A percentile compares a stretch with the other conserved stretches of the same genome.
Conservation (phyloP, 805 yeast genomes). For the Metschnikowia amazonensis region DNA sequence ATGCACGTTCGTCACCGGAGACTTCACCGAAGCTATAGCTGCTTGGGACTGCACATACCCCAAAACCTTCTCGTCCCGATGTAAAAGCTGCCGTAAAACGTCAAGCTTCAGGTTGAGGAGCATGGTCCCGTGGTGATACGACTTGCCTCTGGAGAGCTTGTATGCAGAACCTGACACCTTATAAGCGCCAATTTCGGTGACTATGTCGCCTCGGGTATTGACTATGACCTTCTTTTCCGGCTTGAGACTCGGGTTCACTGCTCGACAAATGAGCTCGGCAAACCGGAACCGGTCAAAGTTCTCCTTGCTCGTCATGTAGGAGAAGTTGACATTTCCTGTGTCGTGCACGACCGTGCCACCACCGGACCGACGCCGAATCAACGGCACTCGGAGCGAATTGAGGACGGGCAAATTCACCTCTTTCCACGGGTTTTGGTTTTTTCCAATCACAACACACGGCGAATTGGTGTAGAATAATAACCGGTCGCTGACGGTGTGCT, state of each 20-base stretch:
- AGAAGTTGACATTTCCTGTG: slow-evolving; percentile 79
- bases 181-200: slow-evolving; percentile 35
- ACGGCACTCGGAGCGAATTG: slow-evolving; percentile 50
- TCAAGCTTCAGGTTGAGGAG: slow-evolving; percentile 62
- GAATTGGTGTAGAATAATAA: slow-evolving; percentile 70
- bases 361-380: slow-evolving; percentile 79
- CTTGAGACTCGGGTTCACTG: slow-evolving; percentile 23
- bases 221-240: slow-evolving; percentile 37
- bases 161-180: slow-evolving; percentile 94
- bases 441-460: slow-evolving; percentile 91
- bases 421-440: slow-evolving; percentile 92
- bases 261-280: slow-evolving; percentile 40
- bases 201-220: slow-evolving; percentile 79
- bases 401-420: slow-evolving; percentile 67
- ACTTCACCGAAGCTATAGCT: slow-evolving; percentile 69
- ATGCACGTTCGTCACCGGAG: slow-evolving; percentile 69
- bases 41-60: slow-evolving; percentile 47
- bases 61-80: slow-evolving; percentile 37
- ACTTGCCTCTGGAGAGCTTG: slow-evolving; percentile 73
- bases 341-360: slow-evolving; percentile 99
- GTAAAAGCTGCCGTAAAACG: slow-evolving; percentile 57
- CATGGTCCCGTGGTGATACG: slow-evolving; percentile 97
- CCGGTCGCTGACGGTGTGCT: slow-evolving; percentile 33
- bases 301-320: slow-evolving; percentile 67
- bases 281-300: slow-evolving; percentile 60